Base-by-base conservation (phyloP, 495 filamentous ascomycete species). In the Hypoxylon lienhwacheense region DNA sequence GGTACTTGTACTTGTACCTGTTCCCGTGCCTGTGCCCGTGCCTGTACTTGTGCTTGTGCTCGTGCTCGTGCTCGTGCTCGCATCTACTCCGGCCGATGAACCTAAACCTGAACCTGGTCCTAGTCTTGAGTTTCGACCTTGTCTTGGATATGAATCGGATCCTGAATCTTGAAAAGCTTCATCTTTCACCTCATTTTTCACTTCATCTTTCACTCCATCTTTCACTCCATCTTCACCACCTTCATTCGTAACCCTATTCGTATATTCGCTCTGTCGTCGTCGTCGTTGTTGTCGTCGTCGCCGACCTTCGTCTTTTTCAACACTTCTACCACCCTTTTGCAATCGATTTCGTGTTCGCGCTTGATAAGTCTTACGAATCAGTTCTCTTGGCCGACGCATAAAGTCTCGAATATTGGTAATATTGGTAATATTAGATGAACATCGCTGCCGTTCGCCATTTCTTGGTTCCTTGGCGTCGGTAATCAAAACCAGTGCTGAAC, bases 381-480 rank as follows among this genome's bases (percentile, higher is more conserved):
- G 16, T 4, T 56, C 58, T 53, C 53, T 52, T 48, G 58, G 52
- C 47, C 58, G 46, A 41, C 51, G 58, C 44, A 61, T 49, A 20
- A 55, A 40, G 1, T 52, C 47, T 48, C 58, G 58, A 52, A 61
- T 53, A 12, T 31, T 12, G 5, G 41, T 54, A n/a, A 36, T 42
- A 51, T 17, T n/a, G n/a, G n/a, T n/a, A n/a, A n/a, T n/a, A n/a
- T 56, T 53, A 48, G 40, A 52, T 56, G 47, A 55, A 4, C 12
- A 31, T 28, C 41, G 19, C 29, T 55, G 52, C 47, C 43, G 46
- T 39, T 19, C 34, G 31, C 47, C 42, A 56, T 47, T 25, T 53
- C 37, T 59, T 50, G 54, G 28, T 50, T 59, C 54, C 45, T 55
- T 61, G 33, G 49, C 53, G 4, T 65, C 64, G 47, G 48, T 46